These are phyloP conservation scores for Penicillium diatomitis DNA, from an alignment of 495 filamentous ascomycete genomes.

Conservation along the genomic window DNA sequence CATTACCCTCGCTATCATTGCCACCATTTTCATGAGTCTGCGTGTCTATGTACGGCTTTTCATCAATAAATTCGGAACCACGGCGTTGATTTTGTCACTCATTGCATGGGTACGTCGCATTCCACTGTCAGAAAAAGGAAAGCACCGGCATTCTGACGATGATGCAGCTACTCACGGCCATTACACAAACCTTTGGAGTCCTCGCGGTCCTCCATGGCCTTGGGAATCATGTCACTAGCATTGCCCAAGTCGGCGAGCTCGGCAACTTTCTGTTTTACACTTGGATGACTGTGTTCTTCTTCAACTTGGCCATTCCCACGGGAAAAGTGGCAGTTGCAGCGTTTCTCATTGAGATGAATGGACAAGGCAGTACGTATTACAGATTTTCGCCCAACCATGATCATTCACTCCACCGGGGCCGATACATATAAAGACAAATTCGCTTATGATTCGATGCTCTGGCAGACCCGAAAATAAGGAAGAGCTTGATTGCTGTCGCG, in stretches of 20 bases:
- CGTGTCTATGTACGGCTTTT: constrained; percentile 17
- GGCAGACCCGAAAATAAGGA: constrained; percentile 16
- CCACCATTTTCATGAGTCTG: constrained; percentile 16
- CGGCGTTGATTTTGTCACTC: constrained; percentile 12
- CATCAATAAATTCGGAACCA: constrained; percentile 19
- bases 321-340: constrained; percentile 18
- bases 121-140: too few species aligned
- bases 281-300: constrained; percentile 21
- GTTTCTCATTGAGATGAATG: constrained; percentile 20
- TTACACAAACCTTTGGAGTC: constrained; percentile 17
- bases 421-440: too few species aligned
- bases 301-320: constrained; percentile 19
- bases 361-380: constrained; percentile 12
- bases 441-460: too few species aligned
- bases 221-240: constrained; percentile 13
- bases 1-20: constrained; percentile 11
- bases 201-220: constrained; percentile 16
- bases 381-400: not conserved
- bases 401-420: not conserved
- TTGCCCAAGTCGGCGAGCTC: constrained; percentile 10
- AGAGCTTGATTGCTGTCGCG: constrained; percentile 15
- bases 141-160: not conserved
- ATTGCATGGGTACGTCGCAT: constrained; percentile 14
- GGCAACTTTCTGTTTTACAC: constrained; percentile 18
- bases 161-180: constrained; percentile 8